Base-by-base conservation (phyloP, 306 rosid species). In the Gynostemma pentaphyllum region DNA sequence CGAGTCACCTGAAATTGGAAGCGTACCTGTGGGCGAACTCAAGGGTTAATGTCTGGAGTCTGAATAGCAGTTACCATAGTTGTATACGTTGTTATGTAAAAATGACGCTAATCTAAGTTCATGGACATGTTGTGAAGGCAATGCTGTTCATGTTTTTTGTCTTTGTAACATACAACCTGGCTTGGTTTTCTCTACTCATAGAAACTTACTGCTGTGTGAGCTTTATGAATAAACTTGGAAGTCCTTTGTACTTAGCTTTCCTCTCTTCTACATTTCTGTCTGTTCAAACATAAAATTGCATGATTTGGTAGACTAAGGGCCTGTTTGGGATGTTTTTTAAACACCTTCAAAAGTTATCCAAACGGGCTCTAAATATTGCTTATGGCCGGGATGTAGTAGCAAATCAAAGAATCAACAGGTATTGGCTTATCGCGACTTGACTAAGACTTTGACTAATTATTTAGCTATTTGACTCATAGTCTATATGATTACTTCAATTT, bases 1-100 rank as follows among this genome's bases (percentile, higher is more conserved):
- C 5, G 72, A 64, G 69, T 72, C 83, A 32, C 75, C 82, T 2
- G 85, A 77, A 45, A 41, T 56, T 19, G 80, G 46, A 67, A 44
- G 66, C 63, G 39, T 48, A 53, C 75, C 82, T 10, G 79, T 63
- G 66, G 76, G 28, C 67, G 52, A 65, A 45, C 52, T 36, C 36
- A 50, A 69, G 28, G 44, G 16, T 45, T 72, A 81, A 78, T 28
- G 9, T 18, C 64, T 37, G 46, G 64, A 52, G n/a, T n/a, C n/a
- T n/a, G 18, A 1, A 52, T 15, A 26, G 39, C 47, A 4, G 45
- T 48, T 18, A 32, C 50, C 41, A 26, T 45, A 65, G 18, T 32
- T 18, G 45, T 46, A 64, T 64, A 46, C 42, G 10, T 16, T 62
- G 18, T 62, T 18, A 59, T 32, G 52, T 64, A 42, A 45, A 64